A percentile compares a stretch with the other conserved stretches of the same genome.
Conservation (phyloP, 805 yeast species). For the Wickerhamiella azymoides region DNA sequence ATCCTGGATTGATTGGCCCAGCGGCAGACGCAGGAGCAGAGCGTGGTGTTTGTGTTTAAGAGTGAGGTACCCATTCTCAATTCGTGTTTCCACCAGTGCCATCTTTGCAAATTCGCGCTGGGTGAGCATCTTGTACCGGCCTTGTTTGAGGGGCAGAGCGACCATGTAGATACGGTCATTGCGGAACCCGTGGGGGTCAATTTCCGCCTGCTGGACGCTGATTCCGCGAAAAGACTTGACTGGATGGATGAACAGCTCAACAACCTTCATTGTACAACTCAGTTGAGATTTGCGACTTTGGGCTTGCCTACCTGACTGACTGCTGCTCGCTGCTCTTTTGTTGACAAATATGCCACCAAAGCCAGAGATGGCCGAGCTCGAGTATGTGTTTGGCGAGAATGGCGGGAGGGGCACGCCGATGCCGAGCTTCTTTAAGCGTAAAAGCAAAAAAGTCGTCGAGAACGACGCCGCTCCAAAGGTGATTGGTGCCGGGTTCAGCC, state of each 20-base stretch:
- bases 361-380: constrained; percentile 25
- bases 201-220: constrained; percentile 16
- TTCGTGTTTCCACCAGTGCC: constrained; percentile 16
- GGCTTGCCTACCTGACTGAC: no score
- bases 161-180: constrained; percentile 25
- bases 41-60: constrained; percentile 14
- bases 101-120: constrained; percentile 22
- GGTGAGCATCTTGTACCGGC: constrained; percentile 17
- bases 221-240: constrained; percentile 25
- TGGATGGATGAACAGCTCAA: constrained; percentile 20
- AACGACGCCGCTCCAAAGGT: constrained; percentile 24
- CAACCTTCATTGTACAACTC: constrained; percentile 10
- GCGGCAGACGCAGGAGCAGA: constrained; percentile 12
- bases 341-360: constrained; percentile 4
- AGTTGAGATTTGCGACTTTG: no score
- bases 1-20: constrained; percentile 1
- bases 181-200: constrained; percentile 23
- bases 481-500: constrained; percentile 45
- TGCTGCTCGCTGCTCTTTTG: no score
- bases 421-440: constrained; percentile 33
- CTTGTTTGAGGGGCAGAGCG: constrained; percentile 11
- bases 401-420: constrained; percentile 55
- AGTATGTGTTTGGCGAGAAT: constrained; percentile 51
- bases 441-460: constrained; percentile 12
- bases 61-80: constrained; percentile 13